Base-by-base conservation (phyloP, 257 asterid genomes). In the Asclepias syriaca region DNA sequence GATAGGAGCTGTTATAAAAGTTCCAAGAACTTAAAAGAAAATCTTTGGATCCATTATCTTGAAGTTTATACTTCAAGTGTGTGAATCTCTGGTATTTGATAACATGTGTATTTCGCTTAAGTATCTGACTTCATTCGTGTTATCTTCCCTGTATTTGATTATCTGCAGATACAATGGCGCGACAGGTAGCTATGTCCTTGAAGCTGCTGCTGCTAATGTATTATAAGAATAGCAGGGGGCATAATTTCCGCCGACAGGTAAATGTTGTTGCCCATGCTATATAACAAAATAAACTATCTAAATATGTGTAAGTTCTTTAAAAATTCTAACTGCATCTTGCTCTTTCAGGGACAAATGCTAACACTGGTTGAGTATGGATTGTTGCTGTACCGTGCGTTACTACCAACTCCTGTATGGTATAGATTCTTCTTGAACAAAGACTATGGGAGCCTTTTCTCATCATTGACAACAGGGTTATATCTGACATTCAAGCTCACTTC, bases 371-470 rank as follows among this genome's bases (percentile, higher is more conserved):
- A 93, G 78, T 90, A 93, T 79, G 68, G 88, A 13, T 81, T 93
- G 84, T 87, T 93, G 81, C 83, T 93, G 46, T 93, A 90, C 86
- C 96, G 98, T 81, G 96, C 97, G 54, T 74, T 92, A 81, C 85
- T 92, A 75, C 96, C 98, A 49, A 69, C 97, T 79, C 96, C 98
- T 75, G 97, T 92, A 59, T 92, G 98, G 98, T 92, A 90, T 79
- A 85, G 92, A 77, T 92, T 92, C 86, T 92, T 92, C 85, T 79
- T 90, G 82, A 93, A 90, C 96, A 90, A 93, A 81, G 91, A 86
- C 15, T 87, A 93, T 72, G 98, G 97, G 60, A 87, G 91, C 82
- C 95, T 93, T 77, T 93, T 93, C 82, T 90, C 98, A 59, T 87
- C 96, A 39, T 74, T 92, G 81, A 90, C 83, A 50, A 92, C 97